Evolutionary conservation across 257 asterid species (phyloP).

Genomic region (Solanum neorickii): DNA sequence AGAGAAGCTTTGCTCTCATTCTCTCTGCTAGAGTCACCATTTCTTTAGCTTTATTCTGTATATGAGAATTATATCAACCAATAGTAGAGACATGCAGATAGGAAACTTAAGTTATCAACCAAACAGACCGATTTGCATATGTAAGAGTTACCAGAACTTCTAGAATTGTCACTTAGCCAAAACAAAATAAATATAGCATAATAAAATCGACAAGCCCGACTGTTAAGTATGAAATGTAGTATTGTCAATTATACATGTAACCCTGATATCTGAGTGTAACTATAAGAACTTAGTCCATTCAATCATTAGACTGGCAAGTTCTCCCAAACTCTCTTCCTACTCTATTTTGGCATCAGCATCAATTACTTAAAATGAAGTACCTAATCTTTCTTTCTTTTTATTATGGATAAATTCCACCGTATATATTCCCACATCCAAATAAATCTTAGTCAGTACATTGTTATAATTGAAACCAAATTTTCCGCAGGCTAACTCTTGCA

Average conservation of each 20-base stretch:
- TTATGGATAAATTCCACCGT: background rate
- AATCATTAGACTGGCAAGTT: background rate
- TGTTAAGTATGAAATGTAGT: background rate
- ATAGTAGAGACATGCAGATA: background rate
- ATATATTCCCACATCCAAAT: background rate
- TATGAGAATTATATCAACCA: background rate
- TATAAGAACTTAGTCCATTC: background rate
- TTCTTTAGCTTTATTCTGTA: constrained; percentile 85
- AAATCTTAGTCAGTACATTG: background rate
- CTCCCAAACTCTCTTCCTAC: background rate
- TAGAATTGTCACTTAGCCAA: background rate
- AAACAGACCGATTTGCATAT: background rate
- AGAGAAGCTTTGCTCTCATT: constrained; percentile 86
- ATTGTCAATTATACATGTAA: background rate
- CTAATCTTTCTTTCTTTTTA: background rate
- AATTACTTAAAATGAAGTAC: background rate
- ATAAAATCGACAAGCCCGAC: background rate
- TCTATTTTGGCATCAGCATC: background rate
- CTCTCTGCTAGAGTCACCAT: constrained; percentile 98
- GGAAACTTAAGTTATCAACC: background rate
- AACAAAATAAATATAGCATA: background rate
- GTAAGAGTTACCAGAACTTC: background rate
- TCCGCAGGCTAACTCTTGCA: background rate
- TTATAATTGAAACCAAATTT: background rate
- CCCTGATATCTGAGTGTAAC: background rate